phyloP scores from a whole-genome alignment of 192 early-diverging fungal species.

The Podila epicladia region DNA sequence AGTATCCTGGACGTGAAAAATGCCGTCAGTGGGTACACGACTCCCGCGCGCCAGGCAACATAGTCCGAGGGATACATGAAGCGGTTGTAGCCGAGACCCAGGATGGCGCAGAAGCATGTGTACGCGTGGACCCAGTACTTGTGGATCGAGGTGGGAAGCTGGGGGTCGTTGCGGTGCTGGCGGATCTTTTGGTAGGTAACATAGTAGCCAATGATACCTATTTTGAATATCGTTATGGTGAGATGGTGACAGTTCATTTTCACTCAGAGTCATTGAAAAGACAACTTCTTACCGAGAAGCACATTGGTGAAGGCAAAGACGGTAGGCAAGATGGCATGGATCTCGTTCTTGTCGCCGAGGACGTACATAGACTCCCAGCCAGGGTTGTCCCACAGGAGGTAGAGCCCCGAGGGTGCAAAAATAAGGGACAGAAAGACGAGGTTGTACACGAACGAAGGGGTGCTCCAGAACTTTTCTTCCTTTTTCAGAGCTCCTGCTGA shows the following conservation, averaged over 20 bases:
- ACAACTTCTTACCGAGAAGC: slow-evolving; percentile 1
- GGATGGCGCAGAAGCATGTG: slow-evolving; percentile 44
- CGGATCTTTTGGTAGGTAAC: slow-evolving; percentile 37
- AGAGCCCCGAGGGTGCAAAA: slow-evolving; percentile 50
- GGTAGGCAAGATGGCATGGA: slow-evolving; percentile 42
- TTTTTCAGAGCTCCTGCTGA: slow-evolving; percentile 31
- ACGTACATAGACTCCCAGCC: slow-evolving; percentile 52
- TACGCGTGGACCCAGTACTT: slow-evolving; percentile 52
- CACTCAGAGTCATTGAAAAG: background rate
- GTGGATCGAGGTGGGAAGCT: slow-evolving; percentile 27
- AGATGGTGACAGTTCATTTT: background rate
- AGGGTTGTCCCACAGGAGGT: slow-evolving; percentile 49
- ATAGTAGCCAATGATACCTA: slow-evolving; percentile 49
- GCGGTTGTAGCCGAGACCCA: slow-evolving; percentile 46
- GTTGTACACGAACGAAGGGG: slow-evolving; percentile 46
- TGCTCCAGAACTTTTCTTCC: slow-evolving; percentile 16
- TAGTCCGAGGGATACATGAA: slow-evolving; percentile 50
- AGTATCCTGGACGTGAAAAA: slow-evolving; percentile 43
- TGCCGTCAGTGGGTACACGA: slow-evolving; percentile 24
- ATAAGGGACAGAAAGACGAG: slow-evolving; percentile 48
- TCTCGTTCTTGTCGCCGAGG: slow-evolving; percentile 52
- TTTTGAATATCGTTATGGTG: background rate
- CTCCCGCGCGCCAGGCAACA: slow-evolving; percentile 36
- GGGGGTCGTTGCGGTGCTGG: background rate
- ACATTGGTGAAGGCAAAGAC: slow-evolving; percentile 51